Base-by-base conservation (phyloP, 257 asterid species). In the Fraxinus cuspidata region DNA sequence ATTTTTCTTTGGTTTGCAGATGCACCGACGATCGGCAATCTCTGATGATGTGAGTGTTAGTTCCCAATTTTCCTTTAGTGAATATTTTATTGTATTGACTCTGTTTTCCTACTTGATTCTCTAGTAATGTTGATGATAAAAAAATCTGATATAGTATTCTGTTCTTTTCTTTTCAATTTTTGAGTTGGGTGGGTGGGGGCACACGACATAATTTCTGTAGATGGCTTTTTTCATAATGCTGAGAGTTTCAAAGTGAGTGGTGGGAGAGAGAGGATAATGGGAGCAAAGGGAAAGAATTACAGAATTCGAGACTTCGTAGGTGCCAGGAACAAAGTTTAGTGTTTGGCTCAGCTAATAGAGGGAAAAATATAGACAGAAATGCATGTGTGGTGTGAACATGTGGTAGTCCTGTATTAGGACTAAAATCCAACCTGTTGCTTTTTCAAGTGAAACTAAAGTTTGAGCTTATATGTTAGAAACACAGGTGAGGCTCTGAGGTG, bases 1-100 rank as follows among this genome's bases (percentile, higher is more conserved):
- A 15, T 16, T 78, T 47, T 63, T 15, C 70, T 42, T 60, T 19
- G 40, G 25, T 56, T 42, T 78, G 81, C 82, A 78, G 82, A 72
- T 12, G 53, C 73, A 53, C 67, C 82, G 66, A 60, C 82, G 66
- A 60, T 40, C 82, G 19, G 51, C 42, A 28, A 72, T 73, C 77
- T 58, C 73, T 63, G 77, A 78, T 66, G 82, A 78, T 72, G 82
- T 78, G 68, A 78, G 82, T 78, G n/a, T 25, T 31, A n/a, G 3
- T 21, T 42, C 25, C 32, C 13, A 13, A 1, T 63, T 79, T 53
- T n/a, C 64, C 7, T 70, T 51, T 16, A 8, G 11, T 29, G 5
- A 66, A 44, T 15, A 67, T 7, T 72, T 42, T 27, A 15, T 72
- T 44, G 51, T 44, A 16, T 12, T 34, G 11, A 12, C 15, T 37